Percentiles rank a stretch among this genome's conserved stretches.
These are phyloP conservation scores for Haplosporangium gracile DNA, from an alignment of 192 early-diverging fungal species.

Conservation along the genomic window DNA sequence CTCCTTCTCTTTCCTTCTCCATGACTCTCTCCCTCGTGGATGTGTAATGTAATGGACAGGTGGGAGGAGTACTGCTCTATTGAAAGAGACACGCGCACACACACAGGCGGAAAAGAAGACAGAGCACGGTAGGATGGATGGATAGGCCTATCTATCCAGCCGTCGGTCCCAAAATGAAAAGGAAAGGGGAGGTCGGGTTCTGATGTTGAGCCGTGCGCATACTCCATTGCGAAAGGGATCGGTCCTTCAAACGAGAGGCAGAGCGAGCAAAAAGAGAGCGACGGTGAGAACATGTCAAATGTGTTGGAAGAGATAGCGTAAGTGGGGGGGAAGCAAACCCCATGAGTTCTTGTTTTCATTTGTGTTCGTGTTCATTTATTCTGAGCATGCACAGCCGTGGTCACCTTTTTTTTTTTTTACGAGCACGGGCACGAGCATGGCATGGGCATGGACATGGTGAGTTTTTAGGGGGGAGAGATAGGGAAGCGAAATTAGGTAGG, in stretches of 20 bases:
- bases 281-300: not conserved
- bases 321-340: not conserved
- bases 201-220: slow-evolving; percentile 2
- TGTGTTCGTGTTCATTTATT: too few relatives aligned
- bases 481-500: too few relatives aligned
- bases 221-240: not conserved
- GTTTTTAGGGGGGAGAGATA: too few relatives aligned
- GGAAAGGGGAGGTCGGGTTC: not conserved
- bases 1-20: not conserved
- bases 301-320: not conserved
- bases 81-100: not conserved
- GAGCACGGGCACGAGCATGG: too few relatives aligned
- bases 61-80: not conserved
- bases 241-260: slow-evolving; percentile 5
- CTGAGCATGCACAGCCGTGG: too few relatives aligned
- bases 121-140: too few relatives aligned
- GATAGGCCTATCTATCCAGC: not conserved
- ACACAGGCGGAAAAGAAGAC: not conserved
- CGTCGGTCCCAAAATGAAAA: not conserved
- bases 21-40: not conserved
- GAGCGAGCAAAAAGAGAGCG: not conserved
- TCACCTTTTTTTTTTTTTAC: too few relatives aligned
- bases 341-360: too few relatives aligned
- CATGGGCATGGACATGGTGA: too few relatives aligned
- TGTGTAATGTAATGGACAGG: not conserved